Conservation (phyloP, 352 stramenopile species). For the Phytophthora nicotianae region DNA sequence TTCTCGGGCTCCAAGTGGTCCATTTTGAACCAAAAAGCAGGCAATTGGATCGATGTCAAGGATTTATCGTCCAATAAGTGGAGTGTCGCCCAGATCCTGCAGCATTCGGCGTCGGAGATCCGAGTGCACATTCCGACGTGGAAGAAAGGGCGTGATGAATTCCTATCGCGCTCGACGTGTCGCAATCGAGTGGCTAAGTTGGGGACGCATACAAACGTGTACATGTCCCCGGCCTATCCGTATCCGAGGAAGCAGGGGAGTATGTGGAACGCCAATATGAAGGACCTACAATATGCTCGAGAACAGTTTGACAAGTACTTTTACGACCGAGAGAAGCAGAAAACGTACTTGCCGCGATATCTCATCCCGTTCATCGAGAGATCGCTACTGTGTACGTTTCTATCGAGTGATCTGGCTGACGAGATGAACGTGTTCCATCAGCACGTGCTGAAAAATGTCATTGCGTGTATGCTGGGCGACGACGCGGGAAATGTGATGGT, state of each 20-base stretch:
- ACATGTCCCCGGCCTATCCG: constrained; percentile 83
- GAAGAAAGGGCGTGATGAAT: constrained; percentile 75
- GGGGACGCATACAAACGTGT: constrained; percentile 74
- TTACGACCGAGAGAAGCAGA: constrained; percentile 53
- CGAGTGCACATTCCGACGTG: constrained; percentile 73
- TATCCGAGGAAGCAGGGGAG: constrained; percentile 74
- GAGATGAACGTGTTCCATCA: constrained; percentile 84
- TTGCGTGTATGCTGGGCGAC: constrained; percentile 67
- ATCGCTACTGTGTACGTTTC: constrained; percentile 70
- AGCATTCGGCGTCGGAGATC: constrained; percentile 65
- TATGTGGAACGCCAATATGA: constrained; percentile 66
- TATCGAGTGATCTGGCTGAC: constrained; percentile 71
- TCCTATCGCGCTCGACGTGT: constrained; percentile 61
- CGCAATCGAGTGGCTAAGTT: constrained; percentile 73
- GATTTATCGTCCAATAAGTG: constrained; percentile 80
- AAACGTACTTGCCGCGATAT: constrained; percentile 53
- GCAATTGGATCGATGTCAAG: constrained; percentile 85
- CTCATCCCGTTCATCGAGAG: constrained; percentile 80
- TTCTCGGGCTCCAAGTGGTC: constrained; percentile 73
- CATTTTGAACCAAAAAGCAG: constrained; percentile 64
- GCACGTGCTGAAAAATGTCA: constrained; percentile 77
- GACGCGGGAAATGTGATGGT: constrained; percentile 41
- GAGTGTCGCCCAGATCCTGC: constrained; percentile 77
- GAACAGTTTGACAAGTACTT: constrained; percentile 82
- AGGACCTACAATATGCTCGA: constrained; percentile 65